These are phyloP conservation scores for Starmerella vitae DNA, from an alignment of 805 yeast species.

Conservation along the genomic window DNA sequence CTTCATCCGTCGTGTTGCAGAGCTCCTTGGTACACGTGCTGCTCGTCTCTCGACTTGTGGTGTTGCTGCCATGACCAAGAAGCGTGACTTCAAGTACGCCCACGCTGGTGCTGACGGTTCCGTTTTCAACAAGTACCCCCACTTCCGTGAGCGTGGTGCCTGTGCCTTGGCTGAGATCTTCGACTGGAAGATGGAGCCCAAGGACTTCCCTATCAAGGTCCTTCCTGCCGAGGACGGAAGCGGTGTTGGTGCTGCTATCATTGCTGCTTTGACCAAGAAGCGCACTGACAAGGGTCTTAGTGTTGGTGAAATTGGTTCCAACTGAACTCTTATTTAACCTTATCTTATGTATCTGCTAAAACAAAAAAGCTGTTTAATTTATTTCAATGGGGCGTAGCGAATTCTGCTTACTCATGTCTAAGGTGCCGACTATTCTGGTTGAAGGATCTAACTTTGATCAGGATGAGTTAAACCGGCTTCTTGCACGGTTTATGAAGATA, in stretches of 20 bases:
- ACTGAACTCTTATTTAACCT: neutral
- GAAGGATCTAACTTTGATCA: slow-evolving; percentile 41
- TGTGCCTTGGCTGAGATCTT: slow-evolving; percentile 77
- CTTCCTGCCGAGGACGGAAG: slow-evolving; percentile 96
- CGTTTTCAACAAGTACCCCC: slow-evolving; percentile 86
- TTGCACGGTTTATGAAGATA: slow-evolving; percentile 86
- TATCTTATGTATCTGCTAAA: neutral
- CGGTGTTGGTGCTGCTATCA: slow-evolving; percentile 97
- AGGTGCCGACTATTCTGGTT: slow-evolving; percentile 22
- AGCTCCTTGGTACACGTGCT: slow-evolving; percentile 80
- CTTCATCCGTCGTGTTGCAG: slow-evolving; percentile 68
- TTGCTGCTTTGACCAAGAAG: slow-evolving; percentile 84
- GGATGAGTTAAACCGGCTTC: slow-evolving; percentile 81
- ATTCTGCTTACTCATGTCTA: slow-evolving; percentile 2
- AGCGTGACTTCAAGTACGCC: slow-evolving; percentile 54
- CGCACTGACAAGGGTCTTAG: slow-evolving; percentile 51
- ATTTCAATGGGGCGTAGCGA: too few relatives aligned
- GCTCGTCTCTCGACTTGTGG: slow-evolving; percentile 90
- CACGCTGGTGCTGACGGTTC: slow-evolving; percentile 97
- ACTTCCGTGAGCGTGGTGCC: slow-evolving; percentile 79
- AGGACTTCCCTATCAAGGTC: slow-evolving; percentile 67
- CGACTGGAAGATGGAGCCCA: slow-evolving; percentile 47
- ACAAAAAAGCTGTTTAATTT: neutral
- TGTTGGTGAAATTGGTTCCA: slow-evolving; percentile 22
- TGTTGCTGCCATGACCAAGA: slow-evolving; percentile 82